Conservation (phyloP, 805 yeast species). For the Metschnikowia colocasiae region DNA sequence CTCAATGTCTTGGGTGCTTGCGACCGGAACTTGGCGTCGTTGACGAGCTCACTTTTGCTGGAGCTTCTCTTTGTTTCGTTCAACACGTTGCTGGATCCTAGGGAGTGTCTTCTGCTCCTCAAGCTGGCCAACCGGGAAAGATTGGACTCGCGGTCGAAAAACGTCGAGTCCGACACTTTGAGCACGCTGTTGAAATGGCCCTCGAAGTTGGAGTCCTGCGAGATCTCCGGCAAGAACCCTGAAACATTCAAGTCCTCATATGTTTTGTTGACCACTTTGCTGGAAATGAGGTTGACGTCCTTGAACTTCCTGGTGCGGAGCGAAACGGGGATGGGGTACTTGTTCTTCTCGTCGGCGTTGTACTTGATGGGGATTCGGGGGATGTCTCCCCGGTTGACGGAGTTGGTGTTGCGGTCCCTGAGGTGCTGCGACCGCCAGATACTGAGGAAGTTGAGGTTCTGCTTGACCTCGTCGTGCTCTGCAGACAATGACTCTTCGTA, state of each 20-base stretch:
- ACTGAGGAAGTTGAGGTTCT: slow-evolving; percentile 30
- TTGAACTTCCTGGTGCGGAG: slow-evolving; percentile 32
- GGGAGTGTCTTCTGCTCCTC: slow-evolving; percentile 2
- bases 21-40: neutral
- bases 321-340: slow-evolving; percentile 25
- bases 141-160: slow-evolving; percentile 1
- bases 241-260: slow-evolving; percentile 40
- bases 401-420: slow-evolving; percentile 5
- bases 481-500: slow-evolving; percentile 42
- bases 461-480: slow-evolving; percentile 34
- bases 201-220: slow-evolving; percentile 48
- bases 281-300: slow-evolving; percentile 41
- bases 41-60: neutral
- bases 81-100: slow-evolving; percentile 3
- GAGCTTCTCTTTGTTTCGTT: neutral
- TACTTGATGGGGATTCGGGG: slow-evolving; percentile 4
- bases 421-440: slow-evolving; percentile 42
- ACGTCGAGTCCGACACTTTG: slow-evolving; percentile 6
- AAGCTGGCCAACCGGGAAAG: slow-evolving; percentile 5
- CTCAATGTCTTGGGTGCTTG: neutral
- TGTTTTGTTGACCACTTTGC: slow-evolving; percentile 42
- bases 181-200: slow-evolving; percentile 38
- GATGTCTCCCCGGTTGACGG: neutral
- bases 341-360: slow-evolving; percentile 13
- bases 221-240: slow-evolving; percentile 44